phyloP scores from a whole-genome alignment of 2,329 filamentous ascomycete species.

The Cadophora malorum region DNA sequence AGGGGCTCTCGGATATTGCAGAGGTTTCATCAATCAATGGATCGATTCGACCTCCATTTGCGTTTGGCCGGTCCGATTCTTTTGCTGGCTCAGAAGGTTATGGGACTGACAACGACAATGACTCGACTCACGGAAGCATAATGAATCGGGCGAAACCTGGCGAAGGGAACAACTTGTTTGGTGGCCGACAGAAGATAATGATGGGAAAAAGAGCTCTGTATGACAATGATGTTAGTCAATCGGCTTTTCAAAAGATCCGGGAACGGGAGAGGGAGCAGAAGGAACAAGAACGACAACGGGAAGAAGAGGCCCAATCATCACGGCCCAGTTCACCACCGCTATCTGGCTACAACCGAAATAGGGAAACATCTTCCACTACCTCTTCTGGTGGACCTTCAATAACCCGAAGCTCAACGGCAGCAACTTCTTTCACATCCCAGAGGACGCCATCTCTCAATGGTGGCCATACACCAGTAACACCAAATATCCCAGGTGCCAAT shows the following conservation, averaged over 20 bases:
- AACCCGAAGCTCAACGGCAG: constrained; percentile 81
- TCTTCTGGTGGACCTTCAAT: constrained; percentile 71
- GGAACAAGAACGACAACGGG: constrained; percentile 49
- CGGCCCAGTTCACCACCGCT: constrained; percentile 63
- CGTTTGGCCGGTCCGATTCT: constrained; percentile 67
- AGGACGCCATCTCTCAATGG: constrained; percentile 59
- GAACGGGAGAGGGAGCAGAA: constrained; percentile 51
- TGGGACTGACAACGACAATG: constrained; percentile 73
- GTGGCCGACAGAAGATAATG: constrained; percentile 94
- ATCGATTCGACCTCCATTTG: constrained; percentile 63
- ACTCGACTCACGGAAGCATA: constrained; percentile 70
- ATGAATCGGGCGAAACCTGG: constrained; percentile 83
- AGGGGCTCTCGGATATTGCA: constrained; percentile 79
- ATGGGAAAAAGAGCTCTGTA: constrained; percentile 76
- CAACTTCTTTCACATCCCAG: constrained; percentile 87
- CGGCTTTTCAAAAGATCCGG: constrained; percentile 81
- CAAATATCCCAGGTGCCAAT: constrained; percentile 48
- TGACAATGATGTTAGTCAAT: constrained; percentile 83
- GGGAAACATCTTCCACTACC: constrained; percentile 86
- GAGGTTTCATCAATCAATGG: constrained; percentile 84
- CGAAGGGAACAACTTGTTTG: constrained; percentile 93
- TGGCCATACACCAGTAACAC: constrained; percentile 49
- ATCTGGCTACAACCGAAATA: constrained; percentile 72
- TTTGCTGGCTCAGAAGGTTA: constrained; percentile 67
- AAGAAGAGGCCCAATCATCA: constrained; percentile 48